Evolutionary conservation across 2,329 filamentous ascomycete species (phyloP).

Genomic region (Monosporascus ibericus): DNA sequence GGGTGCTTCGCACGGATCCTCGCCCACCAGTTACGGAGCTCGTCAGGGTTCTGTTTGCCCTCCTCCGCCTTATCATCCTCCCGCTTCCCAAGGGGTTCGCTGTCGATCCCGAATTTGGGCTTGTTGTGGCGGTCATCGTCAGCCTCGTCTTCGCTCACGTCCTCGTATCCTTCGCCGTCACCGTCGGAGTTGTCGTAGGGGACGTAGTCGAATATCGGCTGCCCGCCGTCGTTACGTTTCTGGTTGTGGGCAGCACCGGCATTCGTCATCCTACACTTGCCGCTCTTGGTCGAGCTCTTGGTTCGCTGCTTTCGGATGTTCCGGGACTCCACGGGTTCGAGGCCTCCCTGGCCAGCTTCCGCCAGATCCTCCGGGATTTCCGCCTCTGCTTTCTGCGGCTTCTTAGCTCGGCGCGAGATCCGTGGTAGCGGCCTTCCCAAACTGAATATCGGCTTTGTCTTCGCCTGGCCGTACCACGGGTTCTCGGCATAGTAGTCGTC

Average conservation of each 20-base stretch:
- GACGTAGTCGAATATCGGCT: conserved; percentile 9
- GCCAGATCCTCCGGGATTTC: conserved; percentile 1
- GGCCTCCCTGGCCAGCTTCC: conserved; percentile 1
- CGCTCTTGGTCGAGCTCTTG: not conserved
- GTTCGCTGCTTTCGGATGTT: not conserved
- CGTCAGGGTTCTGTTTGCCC: conserved; percentile 12
- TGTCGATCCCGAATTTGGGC: conserved; percentile 14
- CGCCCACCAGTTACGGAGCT: conserved; percentile 21
- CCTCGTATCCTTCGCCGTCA: not conserved
- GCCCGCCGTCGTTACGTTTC: conserved; percentile 6
- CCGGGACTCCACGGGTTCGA: not conserved
- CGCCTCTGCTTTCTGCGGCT: conserved; percentile 1
- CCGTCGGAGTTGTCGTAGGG: not conserved
- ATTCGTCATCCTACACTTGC: not conserved
- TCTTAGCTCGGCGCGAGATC: conserved; percentile 7
- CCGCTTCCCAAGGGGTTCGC: conserved; percentile 14
- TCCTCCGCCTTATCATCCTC: conserved; percentile 14
- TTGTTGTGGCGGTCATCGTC: conserved; percentile 4
- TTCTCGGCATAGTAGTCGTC: conserved; percentile 16
- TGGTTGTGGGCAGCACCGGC: conserved; percentile 4
- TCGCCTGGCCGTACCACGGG: conserved; percentile 16
- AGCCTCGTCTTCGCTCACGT: not conserved
- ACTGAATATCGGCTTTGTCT: conserved; percentile 17
- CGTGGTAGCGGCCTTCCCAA: conserved; percentile 18
- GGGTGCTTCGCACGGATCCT: conserved; percentile 18